Evolutionary conservation across 108 stramenopile species (phyloP).

Genomic region (Nannochloropsis oceanica): DNA sequence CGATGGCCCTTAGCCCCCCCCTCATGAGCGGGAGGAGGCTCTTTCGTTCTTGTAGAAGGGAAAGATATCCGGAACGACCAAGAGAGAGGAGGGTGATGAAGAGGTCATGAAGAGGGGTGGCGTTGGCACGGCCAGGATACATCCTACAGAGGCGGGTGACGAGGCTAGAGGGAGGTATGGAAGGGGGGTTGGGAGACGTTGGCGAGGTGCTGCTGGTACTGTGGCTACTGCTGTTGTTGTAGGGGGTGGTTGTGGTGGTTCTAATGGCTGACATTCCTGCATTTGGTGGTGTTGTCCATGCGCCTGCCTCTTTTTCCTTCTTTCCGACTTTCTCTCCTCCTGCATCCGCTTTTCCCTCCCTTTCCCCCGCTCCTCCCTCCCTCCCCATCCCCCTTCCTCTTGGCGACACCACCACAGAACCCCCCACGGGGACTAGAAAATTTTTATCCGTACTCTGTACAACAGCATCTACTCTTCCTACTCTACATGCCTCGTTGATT

Average conservation of each 20-base stretch:
- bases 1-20: conserved; percentile 42
- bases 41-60: conserved; percentile 36
- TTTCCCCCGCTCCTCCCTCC: background rate
- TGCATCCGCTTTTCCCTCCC: background rate
- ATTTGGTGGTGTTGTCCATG: background rate
- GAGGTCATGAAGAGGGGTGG: conserved; percentile 80
- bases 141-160: conserved; percentile 52
- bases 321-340: background rate
- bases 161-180: background rate
- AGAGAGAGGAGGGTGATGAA: conserved; percentile 87
- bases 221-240: background rate
- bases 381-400: background rate
- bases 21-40: conserved; percentile 42
- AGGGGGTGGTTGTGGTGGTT: background rate
- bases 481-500: conserved; percentile 48
- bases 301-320: background rate
- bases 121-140: conserved; percentile 92
- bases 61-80: conserved; percentile 57
- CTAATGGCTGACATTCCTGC: background rate
- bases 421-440: conserved; percentile 92
- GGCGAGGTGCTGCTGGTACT: background rate
- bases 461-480: conserved; percentile 90
- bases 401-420: conserved; percentile 53
- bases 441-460: conserved; percentile 97
- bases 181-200: no score